Evolutionary conservation across 108 stramenopile genomes (phyloP), one percentile per base, ranked within the genome.

Genomic region (Cyclotella kingstonii): DNA sequence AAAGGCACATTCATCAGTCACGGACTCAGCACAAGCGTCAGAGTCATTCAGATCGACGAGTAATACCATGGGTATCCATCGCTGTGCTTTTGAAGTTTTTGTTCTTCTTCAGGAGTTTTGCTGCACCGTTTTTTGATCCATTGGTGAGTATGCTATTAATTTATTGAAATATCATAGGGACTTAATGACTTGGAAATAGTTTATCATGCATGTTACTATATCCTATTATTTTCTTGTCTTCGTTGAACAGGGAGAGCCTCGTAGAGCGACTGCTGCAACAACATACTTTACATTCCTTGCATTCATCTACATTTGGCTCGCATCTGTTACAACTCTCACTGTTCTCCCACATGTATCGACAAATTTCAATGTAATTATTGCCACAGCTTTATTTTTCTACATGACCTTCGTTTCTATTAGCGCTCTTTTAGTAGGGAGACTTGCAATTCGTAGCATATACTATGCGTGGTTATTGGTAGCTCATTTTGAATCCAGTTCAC

Each of bases 281-380:
- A 60, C 70, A 2, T 78, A 81, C 48, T 78, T 81, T 30, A 68
- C 71, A 14, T 54, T 81, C 29, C 57, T 68, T 23, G 67, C 66
- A 31, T 50, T 66, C 30, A 61, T 81, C 10, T 81, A 78, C 46
- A 17, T 73, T 25, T 81, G 80, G 80, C 27, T 77, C 22, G 66
- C 71, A 31, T 68, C 72, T 7, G 76, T 73, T 8, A 76, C 80
- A 19, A 35, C 56, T 1, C 67, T 81, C 10, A 81, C 76, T 0
- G 53, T 78, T 9, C 33, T 81, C n/a, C 80, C 80, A 18, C 80
- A 81, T 36, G 51, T 81, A 36, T 63, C 58, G 6, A 59, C 69
- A n/a, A 48, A 81, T 31, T 74, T 72, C 70, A 81, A 81, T 54
- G 62, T 72, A 14, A 73, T 81, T 34, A 76, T 69, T 47, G 74